Evolutionary conservation across 108 stramenopile species (phyloP), one percentile per base, ranked within the genome.

Genomic region (Skeletonema marinoi): DNA sequence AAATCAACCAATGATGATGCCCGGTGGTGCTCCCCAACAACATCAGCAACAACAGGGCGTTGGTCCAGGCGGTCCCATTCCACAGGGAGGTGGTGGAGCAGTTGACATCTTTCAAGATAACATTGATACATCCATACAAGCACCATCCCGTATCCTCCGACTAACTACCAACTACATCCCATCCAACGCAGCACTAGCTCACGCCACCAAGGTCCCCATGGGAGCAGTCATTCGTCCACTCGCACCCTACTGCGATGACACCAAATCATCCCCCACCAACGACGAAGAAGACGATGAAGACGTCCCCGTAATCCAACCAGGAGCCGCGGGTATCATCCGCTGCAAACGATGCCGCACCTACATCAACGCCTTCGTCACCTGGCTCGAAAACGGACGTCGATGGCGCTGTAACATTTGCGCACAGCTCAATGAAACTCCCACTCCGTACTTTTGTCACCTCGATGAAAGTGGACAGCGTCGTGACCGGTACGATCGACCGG

Each of bases 321-420:
- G 96, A 31, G 89, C 89, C 31, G 90, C 92, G 36, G 98, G 99
- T 44, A 98, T 98, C 74, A 89, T 99, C 68, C 93, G 99, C 30
- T 99, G 99, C 73, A 97, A 98, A 79, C 75, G 92, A 4, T 99
- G 99, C 77, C 94, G 99, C 32, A 98, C 99, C 36, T 99, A 99
- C 92, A 97, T 99, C 77, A 99, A 99, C 84, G 97, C 99, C 35
- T 99, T 97, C 74, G 99, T 98, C 14, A 70, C 84, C n/a, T 99
- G 97, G 96, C 70, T 93, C 11, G 97, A 98, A 54, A 95, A 96
- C 80, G 99, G 99, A 19, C 88, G 97, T 19, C 74, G 91, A 70
- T 99, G 99, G 99, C 82, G 96, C 33, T 99, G 99, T 75, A 99
- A 99, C 87, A 94, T 99, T 38, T 99, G 99, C 75, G 90, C 93